phyloP scores from a whole-genome alignment of 345 rosid genomes.

The Boechera divaricarpa region DNA sequence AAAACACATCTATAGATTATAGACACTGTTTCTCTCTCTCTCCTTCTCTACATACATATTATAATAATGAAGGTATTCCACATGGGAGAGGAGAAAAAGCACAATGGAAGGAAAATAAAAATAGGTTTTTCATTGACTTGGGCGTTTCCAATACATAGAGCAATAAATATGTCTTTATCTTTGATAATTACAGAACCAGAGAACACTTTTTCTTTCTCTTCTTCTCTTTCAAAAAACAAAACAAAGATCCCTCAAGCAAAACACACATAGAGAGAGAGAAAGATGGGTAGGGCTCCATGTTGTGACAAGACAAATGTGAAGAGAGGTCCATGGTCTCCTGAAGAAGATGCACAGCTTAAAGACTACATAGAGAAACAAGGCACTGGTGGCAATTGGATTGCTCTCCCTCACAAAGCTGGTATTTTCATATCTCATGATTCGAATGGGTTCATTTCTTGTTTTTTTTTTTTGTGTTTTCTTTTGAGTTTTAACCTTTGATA shows the following conservation, averaged over 20 bases:
- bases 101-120: conserved; percentile 39
- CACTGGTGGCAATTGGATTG: conserved; percentile 84
- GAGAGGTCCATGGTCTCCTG: conserved; percentile 98
- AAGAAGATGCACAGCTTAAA: conserved; percentile 89
- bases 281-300: conserved; percentile 95
- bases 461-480: background rate
- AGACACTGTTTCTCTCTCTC: conserved; percentile 1
- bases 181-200: conserved; percentile 35
- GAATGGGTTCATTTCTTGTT: background rate
- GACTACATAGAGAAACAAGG: conserved; percentile 66
- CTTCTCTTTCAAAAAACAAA: conserved; percentile 28
- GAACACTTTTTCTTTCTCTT: conserved; percentile 26
- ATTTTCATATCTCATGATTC: conserved; percentile 9
- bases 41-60: background rate
- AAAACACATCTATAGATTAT: conserved; percentile 16
- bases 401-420: conserved; percentile 90
- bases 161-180: conserved; percentile 45
- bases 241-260: conserved; percentile 25
- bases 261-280: conserved; percentile 37
- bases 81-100: conserved; percentile 41
- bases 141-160: conserved; percentile 43
- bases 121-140: conserved; percentile 47
- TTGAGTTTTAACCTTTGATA: conserved; percentile 9
- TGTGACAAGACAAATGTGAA: conserved; percentile 91
- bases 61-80: conserved; percentile 39